Evolutionary conservation across 805 yeast species (phyloP), one percentile per base, ranked within the genome.

Genomic region (Candida maltosa): DNA sequence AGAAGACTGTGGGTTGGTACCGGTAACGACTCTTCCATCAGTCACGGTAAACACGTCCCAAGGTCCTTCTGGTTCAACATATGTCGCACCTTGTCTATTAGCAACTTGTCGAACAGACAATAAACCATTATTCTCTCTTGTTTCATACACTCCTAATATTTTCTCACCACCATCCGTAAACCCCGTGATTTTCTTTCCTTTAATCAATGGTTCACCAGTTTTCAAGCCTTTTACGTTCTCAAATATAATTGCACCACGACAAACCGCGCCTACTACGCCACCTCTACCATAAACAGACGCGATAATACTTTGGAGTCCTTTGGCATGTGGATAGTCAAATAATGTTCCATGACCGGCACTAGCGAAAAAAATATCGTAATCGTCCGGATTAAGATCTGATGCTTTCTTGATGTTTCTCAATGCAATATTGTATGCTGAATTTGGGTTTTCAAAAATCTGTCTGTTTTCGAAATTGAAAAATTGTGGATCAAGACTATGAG

Each of bases 261-360:
- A 80, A 6, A 80, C 85, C 10, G 85, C 83, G 28, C 78, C 56
- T 16, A 80, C 70, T 25, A 77, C 69, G 31, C 83, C 84, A 26
- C 73, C 75, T 15, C 68, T 54, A 20, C 56, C 59, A 50, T 71
- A 76, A 32, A 79, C 69, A 15, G 60, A 56, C 19, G 61, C 55
- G 15, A 78, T 80, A 28, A 75, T 38, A 16, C 51, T 42, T 37
- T 71, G 76, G 35, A 79, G 56, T 12, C 51, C 65, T 5, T 50
- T 55, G 11, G 82, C 81, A 3, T 52, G 59, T 29, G 80, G 80
- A 55, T 65, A 78, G 52, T 80, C 87, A 44, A 69, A 75, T 26
- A 71, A 44, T 18, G 81, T 62, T 19, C 76, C 87, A 49, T 81
- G 87, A 25, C 87, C 87, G 32, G 78, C 87, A 32, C 83, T 71